Evolutionary conservation across 108 stramenopile species (phyloP), one percentile per base, ranked within the genome.

Genomic region (Skeletonema potamos): DNA sequence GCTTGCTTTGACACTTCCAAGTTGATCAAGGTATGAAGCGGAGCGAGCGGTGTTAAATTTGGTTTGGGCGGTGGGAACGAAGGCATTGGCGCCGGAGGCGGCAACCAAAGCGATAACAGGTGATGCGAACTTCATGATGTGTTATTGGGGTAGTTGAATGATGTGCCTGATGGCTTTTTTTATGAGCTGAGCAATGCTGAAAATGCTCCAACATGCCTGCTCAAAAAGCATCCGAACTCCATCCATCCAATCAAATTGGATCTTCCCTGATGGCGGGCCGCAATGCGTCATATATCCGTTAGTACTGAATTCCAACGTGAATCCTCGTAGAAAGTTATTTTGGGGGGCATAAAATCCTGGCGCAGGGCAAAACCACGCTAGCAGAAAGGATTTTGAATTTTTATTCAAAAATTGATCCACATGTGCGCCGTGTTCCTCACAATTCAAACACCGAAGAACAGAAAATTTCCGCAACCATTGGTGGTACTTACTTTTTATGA

Each of bases 101-200:
- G 72, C 41, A 36, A 59, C 26, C 27, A 67, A 61, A 15, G 67
- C 66, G 30, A 80, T 62, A 11, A 51, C 74, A 41, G 69, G 11
- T n/a, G 65, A 36, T 48, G 73, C 43, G 61, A 80, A 75, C 73
- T 80, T 80, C 74, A 75, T 80, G 34, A 67, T 67, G 63, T 29
- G 0, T 59, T 15, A 39, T 62, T 10, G 39, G 65, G 18, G 22
- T 44, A 4, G 43, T 44, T 1, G 6, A 20, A 1, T 24, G 48
- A 22, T 51, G 48, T 18, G n/a, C n/a, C 18, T 46, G 44, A 46
- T 18, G 18, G 18, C 17, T 41, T 41, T 41, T 41, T 22, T 51
- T 51, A 51, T 51, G 48, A 51, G 46, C 46, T 0, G 5, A 18
- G 15, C 46, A 48, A 6, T 6, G 46, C 46, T 4, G 2, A 20